Percentiles rank a stretch among this genome's conserved stretches.
Conservation (phyloP, 225 moss, liverwort and hornwort genomes). For the Rhytidiadelphus loreus region DNA sequence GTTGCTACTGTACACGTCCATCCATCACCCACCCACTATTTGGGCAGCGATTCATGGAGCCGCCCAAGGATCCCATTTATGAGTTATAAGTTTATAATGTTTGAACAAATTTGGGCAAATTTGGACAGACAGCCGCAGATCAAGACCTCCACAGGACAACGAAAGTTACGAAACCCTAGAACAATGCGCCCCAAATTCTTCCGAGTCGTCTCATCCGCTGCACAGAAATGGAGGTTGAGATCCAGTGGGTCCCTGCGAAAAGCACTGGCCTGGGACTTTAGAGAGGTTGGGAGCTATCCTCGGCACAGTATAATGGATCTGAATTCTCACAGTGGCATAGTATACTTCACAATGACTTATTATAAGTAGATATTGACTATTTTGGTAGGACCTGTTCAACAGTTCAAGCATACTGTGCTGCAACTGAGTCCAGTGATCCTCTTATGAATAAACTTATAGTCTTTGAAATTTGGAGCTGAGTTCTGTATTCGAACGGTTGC, state of each 20-base stretch:
- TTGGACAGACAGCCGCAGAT: not conserved
- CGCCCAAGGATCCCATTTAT: not conserved
- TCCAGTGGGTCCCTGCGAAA: not conserved
- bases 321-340: not conserved
- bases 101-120: not conserved
- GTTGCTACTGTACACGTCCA: not conserved
- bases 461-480: not conserved
- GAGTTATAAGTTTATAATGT: not conserved
- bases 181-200: not conserved
- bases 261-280: not conserved
- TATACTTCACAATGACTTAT: too few species aligned
- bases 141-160: not conserved
- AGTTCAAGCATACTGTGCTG: not conserved
- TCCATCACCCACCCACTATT: not conserved
- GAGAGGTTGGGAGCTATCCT: not conserved
- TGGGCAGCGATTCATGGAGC: conserved; percentile 2
- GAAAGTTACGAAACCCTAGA: not conserved
- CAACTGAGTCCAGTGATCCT: not conserved
- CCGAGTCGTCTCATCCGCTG: not conserved
- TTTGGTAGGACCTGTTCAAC: not conserved
- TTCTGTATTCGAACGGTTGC: not conserved
- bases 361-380: not conserved
- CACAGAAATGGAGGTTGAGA: not conserved
- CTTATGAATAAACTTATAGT: not conserved
- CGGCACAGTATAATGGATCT: not conserved